Conservation (phyloP, 345 rosid species). For the Mallotus nudiflorus region DNA sequence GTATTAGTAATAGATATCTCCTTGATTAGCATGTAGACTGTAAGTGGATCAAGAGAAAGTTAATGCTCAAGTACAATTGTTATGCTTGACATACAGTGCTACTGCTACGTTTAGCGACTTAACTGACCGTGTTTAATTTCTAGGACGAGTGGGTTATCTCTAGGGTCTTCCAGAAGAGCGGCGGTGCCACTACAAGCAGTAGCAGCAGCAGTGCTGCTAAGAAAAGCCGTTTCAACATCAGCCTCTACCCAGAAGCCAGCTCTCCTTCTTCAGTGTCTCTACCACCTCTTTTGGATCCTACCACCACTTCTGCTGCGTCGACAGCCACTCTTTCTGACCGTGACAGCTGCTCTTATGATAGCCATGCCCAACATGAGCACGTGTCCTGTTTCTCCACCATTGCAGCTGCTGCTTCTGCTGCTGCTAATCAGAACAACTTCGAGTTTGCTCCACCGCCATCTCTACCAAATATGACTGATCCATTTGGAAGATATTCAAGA, state of each 20-base stretch:
- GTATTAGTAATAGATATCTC: too few species aligned
- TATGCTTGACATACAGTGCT: too few species aligned
- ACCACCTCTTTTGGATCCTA: constrained; percentile 70
- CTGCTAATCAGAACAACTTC: constrained; percentile 27
- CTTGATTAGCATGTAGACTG: too few species aligned
- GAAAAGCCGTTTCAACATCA: constrained; percentile 40
- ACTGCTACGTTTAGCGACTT: background rate
- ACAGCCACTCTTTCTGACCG: constrained; percentile 27
- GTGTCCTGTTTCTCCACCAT: constrained; percentile 99
- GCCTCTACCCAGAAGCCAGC: constrained; percentile 44
- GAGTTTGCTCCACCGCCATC: constrained; percentile 29
- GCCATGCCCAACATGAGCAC: constrained; percentile 66
- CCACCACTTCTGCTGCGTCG: constrained; percentile 15
- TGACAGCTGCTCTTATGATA: constrained; percentile 60
- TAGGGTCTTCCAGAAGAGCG: constrained; percentile 72
- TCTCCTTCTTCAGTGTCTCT: constrained; percentile 78
- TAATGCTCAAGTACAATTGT: too few species aligned
- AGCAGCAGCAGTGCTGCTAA: constrained; percentile 31
- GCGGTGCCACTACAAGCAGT: constrained; percentile 31
- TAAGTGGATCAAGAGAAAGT: too few species aligned
- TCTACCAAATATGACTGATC: constrained; percentile 1
- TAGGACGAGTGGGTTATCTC: constrained; percentile 98
- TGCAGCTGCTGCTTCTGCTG: constrained; percentile 45
- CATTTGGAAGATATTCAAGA: constrained; percentile 27
- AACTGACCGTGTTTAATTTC: background rate